phyloP scores from a whole-genome alignment of 1,139 yeast genomes.

The Hemisphaericaspora xylanilytica region DNA sequence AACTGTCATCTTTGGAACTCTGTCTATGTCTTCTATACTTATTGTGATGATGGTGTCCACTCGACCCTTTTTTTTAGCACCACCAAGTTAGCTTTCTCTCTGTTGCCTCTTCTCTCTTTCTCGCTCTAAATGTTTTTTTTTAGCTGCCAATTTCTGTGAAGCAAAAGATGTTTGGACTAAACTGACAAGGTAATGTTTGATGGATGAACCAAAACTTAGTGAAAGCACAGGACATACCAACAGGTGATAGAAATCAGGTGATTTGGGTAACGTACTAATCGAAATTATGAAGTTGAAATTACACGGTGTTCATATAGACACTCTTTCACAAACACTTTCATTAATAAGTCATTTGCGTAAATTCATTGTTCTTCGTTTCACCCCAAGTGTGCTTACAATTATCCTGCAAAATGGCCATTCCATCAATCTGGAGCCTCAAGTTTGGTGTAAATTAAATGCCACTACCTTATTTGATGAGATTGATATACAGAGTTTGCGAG shows the following conservation, averaged over 20 bases:
- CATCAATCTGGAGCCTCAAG: constrained; percentile 53
- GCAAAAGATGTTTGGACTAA: no score
- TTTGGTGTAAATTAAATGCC: constrained; percentile 56
- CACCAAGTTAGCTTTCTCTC: no score
- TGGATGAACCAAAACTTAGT: no score
- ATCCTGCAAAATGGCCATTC: constrained; percentile 45
- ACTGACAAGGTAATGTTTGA: no score
- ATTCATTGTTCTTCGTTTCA: constrained; percentile 43
- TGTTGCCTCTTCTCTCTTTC: no score
- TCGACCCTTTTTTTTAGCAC: no score
- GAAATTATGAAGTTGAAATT: constrained; percentile 38
- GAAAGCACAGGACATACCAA: background rate
- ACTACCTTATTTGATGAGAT: constrained; percentile 46
- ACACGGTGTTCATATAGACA: constrained; percentile 28
- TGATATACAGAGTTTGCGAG: constrained; percentile 45
- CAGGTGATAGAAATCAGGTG: no score
- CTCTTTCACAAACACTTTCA: constrained; percentile 29
- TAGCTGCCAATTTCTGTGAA: no score
- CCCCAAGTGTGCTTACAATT: constrained; percentile 44
- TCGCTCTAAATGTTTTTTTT: no score
- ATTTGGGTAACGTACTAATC: background rate
- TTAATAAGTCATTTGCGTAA: constrained; percentile 31
- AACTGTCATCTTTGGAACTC: constrained; percentile 11
- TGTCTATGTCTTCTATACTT: no score
- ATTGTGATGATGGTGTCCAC: constrained; percentile 2